A percentile compares a stretch with the other conserved stretches of the same genome.
Conservation (phyloP, 2,329 filamentous ascomycete species). For the Calonectria hawksworthii region DNA sequence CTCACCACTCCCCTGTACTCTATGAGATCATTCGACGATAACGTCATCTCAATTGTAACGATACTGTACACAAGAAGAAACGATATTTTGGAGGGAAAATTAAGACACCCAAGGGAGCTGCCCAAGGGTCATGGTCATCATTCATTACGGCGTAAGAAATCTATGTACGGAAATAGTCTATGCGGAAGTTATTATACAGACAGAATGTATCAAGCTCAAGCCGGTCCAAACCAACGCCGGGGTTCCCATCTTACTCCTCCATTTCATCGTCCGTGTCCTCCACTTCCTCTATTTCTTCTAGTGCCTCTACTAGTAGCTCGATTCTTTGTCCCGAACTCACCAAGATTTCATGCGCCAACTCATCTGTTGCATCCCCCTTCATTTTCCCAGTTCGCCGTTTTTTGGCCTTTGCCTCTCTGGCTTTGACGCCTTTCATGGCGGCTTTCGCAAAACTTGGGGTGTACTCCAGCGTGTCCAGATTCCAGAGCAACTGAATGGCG, state of each 20-base stretch:
- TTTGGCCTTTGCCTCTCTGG: slow-evolving; percentile 63
- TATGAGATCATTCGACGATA: background rate
- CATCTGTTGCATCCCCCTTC: slow-evolving; percentile 54
- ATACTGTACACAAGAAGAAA: slow-evolving; percentile 31
- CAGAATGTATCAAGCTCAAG: slow-evolving; percentile 25
- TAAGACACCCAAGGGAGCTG: background rate
- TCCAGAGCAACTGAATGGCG: slow-evolving; percentile 68
- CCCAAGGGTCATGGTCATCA: slow-evolving; percentile 24
- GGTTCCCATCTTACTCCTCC: slow-evolving; percentile 15
- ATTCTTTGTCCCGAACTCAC: slow-evolving; percentile 61
- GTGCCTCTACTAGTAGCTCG: slow-evolving; percentile 53
- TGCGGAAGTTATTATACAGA: slow-evolving; percentile 36
- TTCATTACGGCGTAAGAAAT: slow-evolving; percentile 32
- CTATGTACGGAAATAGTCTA: slow-evolving; percentile 41
- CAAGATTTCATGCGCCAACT: slow-evolving; percentile 58
- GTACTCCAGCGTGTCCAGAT: slow-evolving; percentile 51
- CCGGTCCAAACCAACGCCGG: background rate
- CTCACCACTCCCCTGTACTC: background rate
- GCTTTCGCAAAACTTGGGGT: slow-evolving; percentile 54
- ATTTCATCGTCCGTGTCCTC: slow-evolving; percentile 32
- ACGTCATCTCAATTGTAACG: slow-evolving; percentile 13
- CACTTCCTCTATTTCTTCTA: slow-evolving; percentile 37
- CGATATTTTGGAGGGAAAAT: background rate
- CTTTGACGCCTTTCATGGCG: slow-evolving; percentile 61
- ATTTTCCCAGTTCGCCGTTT: slow-evolving; percentile 54